Evolutionary conservation across 116 monocot species (phyloP).

Genomic region (Thalassia testudinum): DNA sequence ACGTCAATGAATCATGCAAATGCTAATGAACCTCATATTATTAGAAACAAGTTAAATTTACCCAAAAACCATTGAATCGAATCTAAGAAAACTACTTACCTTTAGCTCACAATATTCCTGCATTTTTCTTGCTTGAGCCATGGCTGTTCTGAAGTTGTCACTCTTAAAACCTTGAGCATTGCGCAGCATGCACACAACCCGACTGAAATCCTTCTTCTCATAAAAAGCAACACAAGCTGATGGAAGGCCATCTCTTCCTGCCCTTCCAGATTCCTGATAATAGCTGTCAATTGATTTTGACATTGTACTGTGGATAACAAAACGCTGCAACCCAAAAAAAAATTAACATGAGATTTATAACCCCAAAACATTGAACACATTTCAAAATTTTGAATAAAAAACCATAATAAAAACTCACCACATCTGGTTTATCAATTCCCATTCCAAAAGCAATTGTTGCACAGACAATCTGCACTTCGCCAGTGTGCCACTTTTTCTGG

Average conservation of each 20-base stretch:
- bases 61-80: too few relatives aligned
- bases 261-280: slow-evolving; percentile 98
- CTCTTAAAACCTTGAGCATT: slow-evolving; percentile 39
- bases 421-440: slow-evolving; percentile 97
- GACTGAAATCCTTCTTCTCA: slow-evolving; percentile 93
- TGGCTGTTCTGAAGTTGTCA: slow-evolving; percentile 63
- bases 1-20: not conserved
- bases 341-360: not conserved
- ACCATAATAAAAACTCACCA: slow-evolving; percentile 30
- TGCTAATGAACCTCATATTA: too few relatives aligned
- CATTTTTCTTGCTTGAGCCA: slow-evolving; percentile 97
- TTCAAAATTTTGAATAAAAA: slow-evolving; percentile 1
- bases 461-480: slow-evolving; percentile 79
- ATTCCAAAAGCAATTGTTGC: slow-evolving; percentile 98
- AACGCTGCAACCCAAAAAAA: slow-evolving; percentile 30
- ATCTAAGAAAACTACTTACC: slow-evolving; percentile 20
- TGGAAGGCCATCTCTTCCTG: slow-evolving; percentile 74
- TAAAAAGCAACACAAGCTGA: slow-evolving; percentile 73
- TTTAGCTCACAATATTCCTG: slow-evolving; percentile 82
- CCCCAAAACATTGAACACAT: not conserved
- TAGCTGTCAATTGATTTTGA: slow-evolving; percentile 98
- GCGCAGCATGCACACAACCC: slow-evolving; percentile 93
- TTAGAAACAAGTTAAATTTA: too few relatives aligned
- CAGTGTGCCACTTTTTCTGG: slow-evolving; percentile 81
- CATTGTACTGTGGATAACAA: slow-evolving; percentile 85